Evolutionary conservation across 140 eudicot genomes (phyloP).

Genomic region (Ambrosia hybrid): DNA sequence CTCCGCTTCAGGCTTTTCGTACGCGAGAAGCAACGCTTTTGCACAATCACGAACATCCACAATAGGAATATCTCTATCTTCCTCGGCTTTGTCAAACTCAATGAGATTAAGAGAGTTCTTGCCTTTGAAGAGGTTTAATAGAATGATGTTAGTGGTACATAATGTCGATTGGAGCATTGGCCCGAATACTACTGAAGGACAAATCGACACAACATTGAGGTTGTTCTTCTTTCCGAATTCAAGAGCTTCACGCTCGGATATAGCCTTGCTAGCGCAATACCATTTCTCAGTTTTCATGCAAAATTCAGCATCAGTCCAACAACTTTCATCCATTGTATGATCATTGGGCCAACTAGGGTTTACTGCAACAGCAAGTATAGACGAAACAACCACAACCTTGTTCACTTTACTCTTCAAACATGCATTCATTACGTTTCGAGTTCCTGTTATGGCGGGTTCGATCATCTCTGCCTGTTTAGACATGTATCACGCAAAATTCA

Average conservation of each 20-base stretch:
- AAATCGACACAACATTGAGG: conserved; percentile 38
- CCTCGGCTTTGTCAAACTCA: conserved; percentile 11
- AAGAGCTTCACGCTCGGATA: conserved; percentile 39
- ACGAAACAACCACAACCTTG: conserved; percentile 66
- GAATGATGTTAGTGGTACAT: conserved; percentile 25
- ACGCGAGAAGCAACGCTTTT: conserved; percentile 47
- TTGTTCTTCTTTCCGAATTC: conserved; percentile 25
- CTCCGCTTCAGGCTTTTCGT: conserved; percentile 62
- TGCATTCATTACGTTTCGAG: conserved; percentile 71
- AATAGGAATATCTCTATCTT: conserved; percentile 18
- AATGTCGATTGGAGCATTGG: conserved; percentile 45
- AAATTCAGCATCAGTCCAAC: conserved; percentile 69
- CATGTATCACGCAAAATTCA: neutral
- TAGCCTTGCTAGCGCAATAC: conserved; percentile 36
- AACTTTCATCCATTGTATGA: conserved; percentile 56
- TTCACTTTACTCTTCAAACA: conserved; percentile 53
- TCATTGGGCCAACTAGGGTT: conserved; percentile 64
- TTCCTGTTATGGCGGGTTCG: conserved; percentile 68
- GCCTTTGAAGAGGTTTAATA: conserved; percentile 37
- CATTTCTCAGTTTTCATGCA: conserved; percentile 50
- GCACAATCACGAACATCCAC: conserved; percentile 82
- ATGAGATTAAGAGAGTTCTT: conserved; percentile 21
- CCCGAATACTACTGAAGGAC: conserved; percentile 40
- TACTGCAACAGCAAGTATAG: conserved; percentile 43
- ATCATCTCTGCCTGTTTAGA: conserved; percentile 60